Base-by-base conservation (phyloP, 495 filamentous ascomycete species). In the Annulohypoxylon bovei region DNA sequence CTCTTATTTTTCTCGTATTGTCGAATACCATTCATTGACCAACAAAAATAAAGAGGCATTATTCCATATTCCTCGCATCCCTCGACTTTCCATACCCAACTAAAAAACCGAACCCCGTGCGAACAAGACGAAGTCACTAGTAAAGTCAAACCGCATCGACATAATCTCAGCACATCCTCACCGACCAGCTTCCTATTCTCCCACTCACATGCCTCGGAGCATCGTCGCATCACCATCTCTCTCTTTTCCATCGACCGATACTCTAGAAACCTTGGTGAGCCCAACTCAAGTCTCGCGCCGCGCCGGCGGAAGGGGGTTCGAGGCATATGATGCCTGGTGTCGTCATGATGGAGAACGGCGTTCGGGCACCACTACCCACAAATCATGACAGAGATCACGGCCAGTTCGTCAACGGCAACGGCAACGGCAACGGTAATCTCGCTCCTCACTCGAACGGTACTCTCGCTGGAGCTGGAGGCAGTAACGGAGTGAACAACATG, bases 331-430 rank as follows among this genome's bases (percentile, higher is more conserved):
- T 83, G 78, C 79, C 81, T 30, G 77, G 80, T 67, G 76, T 77
- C 77, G 77, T 82, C 78, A 80, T 75, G 58, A 88, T 88, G 86
- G 86, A 88, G 69, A 82, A 77, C 74, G 82, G 83, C 73, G 71
- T 67, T 59, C 78, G 81, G 65, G 77, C 80, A 74, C 76, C 77
- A 27, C 73, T 78, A 71, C 82, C 79, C 65, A 81, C 82, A 71
- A 83, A 86, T 68, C 82, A 86, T 72, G 81, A 83, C 72, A 80
- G 82, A 79, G 81, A 82, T 55, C 81, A 86, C 71, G 81, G 81
- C 42, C 63, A 78, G 32, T 62, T 74, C 58, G 70, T 77, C 49
- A 82, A 81, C 63, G 79, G 79, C 32, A 78, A 67, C 25, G 49
- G 50, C 49, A 82, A 81, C 63, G 79, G 79, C 32, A 78, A 67